Percentiles rank a stretch among this genome's conserved stretches.
Conservation (phyloP, 345 rosid species). For the Hevea brasiliensis region DNA sequence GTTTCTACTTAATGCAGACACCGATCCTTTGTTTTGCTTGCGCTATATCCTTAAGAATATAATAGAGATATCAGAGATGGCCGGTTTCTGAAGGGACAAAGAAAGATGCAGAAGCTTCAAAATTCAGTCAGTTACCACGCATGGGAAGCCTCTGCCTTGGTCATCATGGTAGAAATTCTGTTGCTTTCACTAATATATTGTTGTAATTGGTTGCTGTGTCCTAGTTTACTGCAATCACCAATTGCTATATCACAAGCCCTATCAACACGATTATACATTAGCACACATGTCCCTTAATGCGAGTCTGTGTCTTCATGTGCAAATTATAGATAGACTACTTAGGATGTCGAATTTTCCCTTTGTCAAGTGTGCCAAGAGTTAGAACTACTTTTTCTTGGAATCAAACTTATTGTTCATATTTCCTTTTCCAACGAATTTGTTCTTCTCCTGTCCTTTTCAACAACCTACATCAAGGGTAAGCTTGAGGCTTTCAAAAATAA, state of each 20-base stretch:
- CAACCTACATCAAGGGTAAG: no score
- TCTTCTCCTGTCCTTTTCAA: no score
- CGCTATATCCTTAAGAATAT: background rate
- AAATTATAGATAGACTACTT: no score
- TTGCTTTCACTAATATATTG: background rate
- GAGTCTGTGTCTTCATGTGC: background rate
- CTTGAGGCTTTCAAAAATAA: no score
- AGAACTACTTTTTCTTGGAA: no score
- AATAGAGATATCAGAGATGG: background rate
- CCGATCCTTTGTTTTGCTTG: background rate
- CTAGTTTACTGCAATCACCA: background rate
- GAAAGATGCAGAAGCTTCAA: background rate
- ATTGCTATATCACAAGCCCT: background rate
- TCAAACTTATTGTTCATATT: no score
- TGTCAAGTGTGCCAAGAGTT: no score
- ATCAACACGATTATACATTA: no score
- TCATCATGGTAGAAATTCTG: slow-evolving; percentile 1
- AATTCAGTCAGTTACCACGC: background rate
- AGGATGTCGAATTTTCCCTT: background rate
- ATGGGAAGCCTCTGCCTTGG: background rate
- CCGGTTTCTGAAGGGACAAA: background rate
- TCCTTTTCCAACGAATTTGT: no score
- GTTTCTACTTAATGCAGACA: background rate
- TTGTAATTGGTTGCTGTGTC: background rate
- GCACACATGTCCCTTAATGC: background rate